Evolutionary conservation across 2,329 filamentous ascomycete genomes (phyloP).

Genomic region (Tolypocladium nubicola): DNA sequence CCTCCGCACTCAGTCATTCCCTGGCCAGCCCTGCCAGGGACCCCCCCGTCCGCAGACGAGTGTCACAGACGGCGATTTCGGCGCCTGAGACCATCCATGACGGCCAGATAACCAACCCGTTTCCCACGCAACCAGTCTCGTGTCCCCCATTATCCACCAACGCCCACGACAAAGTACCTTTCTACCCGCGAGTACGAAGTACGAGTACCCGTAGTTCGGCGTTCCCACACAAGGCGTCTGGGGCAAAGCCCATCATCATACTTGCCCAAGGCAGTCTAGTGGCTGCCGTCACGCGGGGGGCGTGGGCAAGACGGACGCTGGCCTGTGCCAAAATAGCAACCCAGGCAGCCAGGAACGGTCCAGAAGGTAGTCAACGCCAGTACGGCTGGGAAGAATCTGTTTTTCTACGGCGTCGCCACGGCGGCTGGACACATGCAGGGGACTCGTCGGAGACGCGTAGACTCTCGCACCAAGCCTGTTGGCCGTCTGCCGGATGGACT

Average conservation of each 20-base stretch:
- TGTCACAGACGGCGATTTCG: background rate
- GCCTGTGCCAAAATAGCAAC: conserved; percentile 1
- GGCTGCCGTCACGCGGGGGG: background rate
- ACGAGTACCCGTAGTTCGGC: background rate
- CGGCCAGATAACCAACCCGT: background rate
- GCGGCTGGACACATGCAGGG: background rate
- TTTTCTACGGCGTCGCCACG: background rate
- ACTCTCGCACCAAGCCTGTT: background rate
- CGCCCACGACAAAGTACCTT: background rate
- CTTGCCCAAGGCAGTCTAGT: conserved; percentile 3
- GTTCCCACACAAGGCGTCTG: background rate
- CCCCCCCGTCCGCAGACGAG: background rate
- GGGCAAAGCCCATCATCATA: background rate
- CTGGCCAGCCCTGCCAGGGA: background rate
- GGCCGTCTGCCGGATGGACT: background rate
- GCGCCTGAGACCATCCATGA: background rate
- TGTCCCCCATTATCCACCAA: background rate
- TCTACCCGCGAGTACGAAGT: background rate
- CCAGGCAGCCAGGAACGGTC: background rate
- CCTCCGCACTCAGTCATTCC: background rate
- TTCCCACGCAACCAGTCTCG: background rate
- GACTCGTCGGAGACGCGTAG: background rate
- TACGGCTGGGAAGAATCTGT: background rate
- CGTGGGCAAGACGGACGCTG: background rate
- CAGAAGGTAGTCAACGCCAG: background rate